Evolutionary conservation across 2,329 filamentous ascomycete genomes (phyloP).

Genomic region (Penicillium rolfsii): DNA sequence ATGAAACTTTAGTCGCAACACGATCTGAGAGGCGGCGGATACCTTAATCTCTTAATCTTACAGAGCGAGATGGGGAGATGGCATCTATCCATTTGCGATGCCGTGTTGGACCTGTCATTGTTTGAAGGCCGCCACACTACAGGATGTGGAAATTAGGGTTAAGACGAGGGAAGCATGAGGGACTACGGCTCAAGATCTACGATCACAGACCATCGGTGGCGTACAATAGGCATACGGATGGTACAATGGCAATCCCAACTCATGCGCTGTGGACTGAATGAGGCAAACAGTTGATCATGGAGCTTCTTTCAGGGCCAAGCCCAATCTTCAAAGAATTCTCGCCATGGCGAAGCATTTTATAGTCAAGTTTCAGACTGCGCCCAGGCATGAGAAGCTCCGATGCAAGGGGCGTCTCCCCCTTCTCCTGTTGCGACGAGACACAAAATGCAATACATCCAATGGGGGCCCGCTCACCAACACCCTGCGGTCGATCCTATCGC

Average conservation of each 20-base stretch:
- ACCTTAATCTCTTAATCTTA: conserved; percentile 15
- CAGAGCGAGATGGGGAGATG: neutral
- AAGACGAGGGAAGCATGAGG: neutral
- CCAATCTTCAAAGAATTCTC: conserved; percentile 7
- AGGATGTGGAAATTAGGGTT: neutral
- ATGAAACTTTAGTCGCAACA: conserved; percentile 14
- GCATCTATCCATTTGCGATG: conserved; percentile 16
- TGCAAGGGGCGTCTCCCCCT: conserved; percentile 26
- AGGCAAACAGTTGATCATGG: neutral
- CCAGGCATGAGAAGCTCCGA: conserved; percentile 24
- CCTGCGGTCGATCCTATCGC: conserved; percentile 34
- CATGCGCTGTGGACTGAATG: neutral
- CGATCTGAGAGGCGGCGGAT: conserved; percentile 12
- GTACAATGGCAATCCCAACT: neutral
- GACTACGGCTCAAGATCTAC: neutral
- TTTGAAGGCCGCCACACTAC: neutral
- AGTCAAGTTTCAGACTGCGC: conserved; percentile 25
- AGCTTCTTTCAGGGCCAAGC: conserved; percentile 1
- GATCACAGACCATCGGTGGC: neutral
- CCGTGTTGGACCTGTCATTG: conserved; percentile 23
- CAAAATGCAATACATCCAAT: conserved; percentile 32
- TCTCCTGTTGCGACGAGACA: conserved; percentile 32
- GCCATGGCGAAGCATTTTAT: conserved; percentile 30
- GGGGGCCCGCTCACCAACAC: conserved; percentile 28
- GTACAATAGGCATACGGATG: neutral